Base-by-base conservation (phyloP, 805 yeast genomes). In the Wickerhamiella hasegawae region DNA sequence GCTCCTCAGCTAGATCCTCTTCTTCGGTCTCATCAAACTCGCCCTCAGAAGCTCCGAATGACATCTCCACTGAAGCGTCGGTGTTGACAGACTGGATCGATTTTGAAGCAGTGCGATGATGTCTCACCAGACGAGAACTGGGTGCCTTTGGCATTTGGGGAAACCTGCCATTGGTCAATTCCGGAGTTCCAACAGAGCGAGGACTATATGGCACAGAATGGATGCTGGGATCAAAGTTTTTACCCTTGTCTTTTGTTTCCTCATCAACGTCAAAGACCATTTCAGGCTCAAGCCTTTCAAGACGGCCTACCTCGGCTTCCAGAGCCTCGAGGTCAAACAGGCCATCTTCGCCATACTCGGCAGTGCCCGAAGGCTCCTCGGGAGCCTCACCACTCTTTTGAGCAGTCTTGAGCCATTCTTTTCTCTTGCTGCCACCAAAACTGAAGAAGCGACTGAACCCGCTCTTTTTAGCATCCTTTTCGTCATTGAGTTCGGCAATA, bases 401-500 rank as follows among this genome's bases (percentile, higher is more conserved):
- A 31, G 65, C 62, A 43, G 59, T 57, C 33, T 62, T 71, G 73
- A 63, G 68, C 76, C 78, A 73, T 48, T 59, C 69, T 49, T 60
- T 68, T 59, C 66, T 63, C 47, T 68, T 67, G n/a, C n/a, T n/a
- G 14, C 70, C 68, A 39, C 63, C 67, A 17, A 42, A 41, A 5
- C 46, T 39, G 31, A 44, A 45, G 33, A 43, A 43, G 52, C 34
- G 22, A 22, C 19, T 18, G 19, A 32, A 28, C 30, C 53, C 52
- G 18, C 59, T 57, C 36, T 60, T 55, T 45, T 59, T 62, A 37
- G 49, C 55, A 18, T 44, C 42, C 33, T 44, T 40, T 17, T 40
- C 45, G 20, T 43, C 43, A 33, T 42, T 29, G 10, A 87, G 79
- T 52, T 90, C 98, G 38, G 65, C 63, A 10, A 90, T 67, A 47